Evolutionary conservation across 2,329 filamentous ascomycete species (phyloP), one percentile per base, ranked within the genome.

Genomic region (Bipolaris sorokiniana): DNA sequence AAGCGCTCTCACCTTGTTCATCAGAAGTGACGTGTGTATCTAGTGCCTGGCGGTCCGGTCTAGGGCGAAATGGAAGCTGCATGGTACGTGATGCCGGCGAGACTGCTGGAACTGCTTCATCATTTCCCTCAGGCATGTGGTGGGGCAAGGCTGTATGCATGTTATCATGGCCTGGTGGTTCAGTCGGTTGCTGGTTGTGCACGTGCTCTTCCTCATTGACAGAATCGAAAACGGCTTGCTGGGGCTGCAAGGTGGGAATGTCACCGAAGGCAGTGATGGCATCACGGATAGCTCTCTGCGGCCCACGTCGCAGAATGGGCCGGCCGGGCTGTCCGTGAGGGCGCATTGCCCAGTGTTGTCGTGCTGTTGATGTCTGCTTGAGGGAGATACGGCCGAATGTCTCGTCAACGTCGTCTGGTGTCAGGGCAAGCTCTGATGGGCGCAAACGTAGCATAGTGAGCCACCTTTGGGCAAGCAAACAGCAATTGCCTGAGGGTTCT

Each of bases 351-450:
- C 22, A 59, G 16, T 28, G 46, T 48, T 22, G 37, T 13, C 47
- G n/a, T 44, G 42, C 45, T 50, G 57, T 56, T 48, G 59, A 38
- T 15, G 60, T 50, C 15, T 66, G 70, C 49, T 67, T 67, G 15
- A 60, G 62, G 51, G 70, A 66, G 54, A 76, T 69, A 44, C 71
- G 70, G 33, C 68, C 67, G 36, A 68, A 65, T 13, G 71, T 71
- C 31, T 75, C 72, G 4, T 77, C 71, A 41, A 77, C 60, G 54
- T 77, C 73, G 6, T 72, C 73, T 7, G 74, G 60, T 7, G 73
- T 74, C 63, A 77, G 49, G 18, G 67, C 69, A 38, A 77, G 72
- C 60, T 77, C 75, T 44, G 75, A 73, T 1, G 73, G 69, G 23
- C 67, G 67, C 18, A 72, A 65, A 44, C 75, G 75, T 56, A 77